Evolutionary conservation across 306 rosid genomes (phyloP).

Genomic region (Nissolia schottii): DNA sequence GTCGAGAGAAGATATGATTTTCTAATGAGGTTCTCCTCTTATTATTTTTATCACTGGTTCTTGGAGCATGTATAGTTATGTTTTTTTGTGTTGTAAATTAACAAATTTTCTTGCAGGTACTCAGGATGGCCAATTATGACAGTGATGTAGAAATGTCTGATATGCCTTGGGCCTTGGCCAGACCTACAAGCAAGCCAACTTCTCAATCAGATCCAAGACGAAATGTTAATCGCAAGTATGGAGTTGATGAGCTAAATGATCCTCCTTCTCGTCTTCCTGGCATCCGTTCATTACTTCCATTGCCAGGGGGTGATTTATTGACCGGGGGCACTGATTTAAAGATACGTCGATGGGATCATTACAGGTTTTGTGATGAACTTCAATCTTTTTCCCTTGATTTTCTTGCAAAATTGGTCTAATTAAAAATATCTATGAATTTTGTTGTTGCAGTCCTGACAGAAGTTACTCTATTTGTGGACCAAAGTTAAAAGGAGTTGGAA

Average conservation of each 20-base stretch:
- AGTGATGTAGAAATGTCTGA: constrained; percentile 76
- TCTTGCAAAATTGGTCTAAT: not conserved
- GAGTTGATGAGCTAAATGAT: constrained; percentile 85
- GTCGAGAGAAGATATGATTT: not conserved
- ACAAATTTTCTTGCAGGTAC: constrained; percentile 49
- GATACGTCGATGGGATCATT: constrained; percentile 94
- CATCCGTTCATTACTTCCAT: constrained; percentile 83
- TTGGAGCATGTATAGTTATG: not conserved
- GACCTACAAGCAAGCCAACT: constrained; percentile 54
- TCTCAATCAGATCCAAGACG: constrained; percentile 64
- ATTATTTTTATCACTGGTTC: constrained; percentile 8
- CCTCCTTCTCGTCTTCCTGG: constrained; percentile 88
- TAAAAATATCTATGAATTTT: not conserved
- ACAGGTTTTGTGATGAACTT: constrained; percentile 53
- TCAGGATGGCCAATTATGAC: constrained; percentile 70
- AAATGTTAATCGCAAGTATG: constrained; percentile 72
- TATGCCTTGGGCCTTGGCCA: constrained; percentile 87
- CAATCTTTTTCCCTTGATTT: constrained; percentile 13
- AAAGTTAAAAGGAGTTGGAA: constrained; percentile 68
- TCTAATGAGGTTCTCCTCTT: not conserved
- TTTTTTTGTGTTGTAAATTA: constrained; percentile 10
- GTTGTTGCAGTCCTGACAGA: constrained; percentile 72
- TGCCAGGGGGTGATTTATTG: constrained; percentile 92
- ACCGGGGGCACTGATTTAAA: constrained; percentile 94
- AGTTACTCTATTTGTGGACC: constrained; percentile 95